Percentiles rank a stretch among this genome's conserved stretches.
These are phyloP conservation scores for Backusella tuberculispora DNA, from an alignment of 192 early-diverging fungal genomes.

Conservation along the genomic window DNA sequence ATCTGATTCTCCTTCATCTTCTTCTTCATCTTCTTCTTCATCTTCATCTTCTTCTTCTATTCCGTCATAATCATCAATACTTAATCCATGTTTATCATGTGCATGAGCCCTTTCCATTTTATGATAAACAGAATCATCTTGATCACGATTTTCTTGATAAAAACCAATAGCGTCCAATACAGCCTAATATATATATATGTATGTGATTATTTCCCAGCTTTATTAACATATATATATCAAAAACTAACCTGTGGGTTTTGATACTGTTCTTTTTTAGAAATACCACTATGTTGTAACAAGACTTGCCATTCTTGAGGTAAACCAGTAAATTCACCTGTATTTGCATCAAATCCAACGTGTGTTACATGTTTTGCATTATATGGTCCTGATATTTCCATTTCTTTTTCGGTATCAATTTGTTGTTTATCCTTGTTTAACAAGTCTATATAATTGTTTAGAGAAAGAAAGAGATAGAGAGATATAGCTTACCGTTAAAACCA, in stretches of 20 bases:
- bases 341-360: constrained; percentile 97
- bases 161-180: constrained; percentile 85
- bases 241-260: constrained; percentile 78
- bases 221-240: too few species aligned
- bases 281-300: constrained; percentile 91
- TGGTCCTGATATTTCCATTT: constrained; percentile 90
- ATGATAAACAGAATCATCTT: constrained; percentile 40
- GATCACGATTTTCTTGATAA: constrained; percentile 67
- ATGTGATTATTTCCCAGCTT: not conserved
- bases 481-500: constrained; percentile 48
- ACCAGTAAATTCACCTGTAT: constrained; percentile 94
- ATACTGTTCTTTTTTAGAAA: constrained; percentile 92
- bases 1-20: not conserved
- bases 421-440: constrained; percentile 32
- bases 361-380: constrained; percentile 98
- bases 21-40: not conserved
- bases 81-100: not conserved
- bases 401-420: constrained; percentile 51
- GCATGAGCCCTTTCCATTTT: constrained; percentile 43
- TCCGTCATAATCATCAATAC: constrained; percentile 6
- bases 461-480: not conserved
- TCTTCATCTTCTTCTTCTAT: not conserved
- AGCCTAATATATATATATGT: constrained; percentile 45
- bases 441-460: constrained; percentile 24
- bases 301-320: constrained; percentile 93